A percentile compares a stretch with the other conserved stretches of the same genome.
These are phyloP conservation scores for Kazachstania bromeliacearum DNA, from an alignment of 805 yeast species.

Conservation along the genomic window DNA sequence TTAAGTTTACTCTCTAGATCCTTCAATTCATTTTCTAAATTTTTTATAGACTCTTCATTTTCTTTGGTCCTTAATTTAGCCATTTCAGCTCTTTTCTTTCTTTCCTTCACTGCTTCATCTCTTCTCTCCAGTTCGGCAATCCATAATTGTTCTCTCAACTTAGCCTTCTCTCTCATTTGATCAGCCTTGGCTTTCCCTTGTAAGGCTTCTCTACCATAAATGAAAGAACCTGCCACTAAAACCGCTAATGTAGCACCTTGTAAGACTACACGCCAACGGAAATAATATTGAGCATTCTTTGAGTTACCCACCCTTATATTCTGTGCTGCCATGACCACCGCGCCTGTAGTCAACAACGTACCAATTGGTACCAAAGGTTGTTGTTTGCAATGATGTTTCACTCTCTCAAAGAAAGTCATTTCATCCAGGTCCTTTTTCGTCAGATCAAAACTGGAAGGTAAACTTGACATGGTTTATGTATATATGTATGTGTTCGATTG, in stretches of 20 bases:
- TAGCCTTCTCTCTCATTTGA: slow-evolving; percentile 64
- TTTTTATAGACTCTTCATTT: slow-evolving; percentile 24
- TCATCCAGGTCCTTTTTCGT: slow-evolving; percentile 6
- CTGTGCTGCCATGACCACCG: slow-evolving; percentile 69
- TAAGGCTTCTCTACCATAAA: slow-evolving; percentile 46
- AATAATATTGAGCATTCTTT: slow-evolving; percentile 72
- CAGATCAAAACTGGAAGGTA: slow-evolving; percentile 23
- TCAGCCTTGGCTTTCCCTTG: slow-evolving; percentile 49
- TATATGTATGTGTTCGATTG: neutral
- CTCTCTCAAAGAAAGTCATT: slow-evolving; percentile 28
- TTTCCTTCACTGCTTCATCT: slow-evolving; percentile 59
- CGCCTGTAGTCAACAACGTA: slow-evolving; percentile 65
- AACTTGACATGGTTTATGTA: slow-evolving; percentile 17
- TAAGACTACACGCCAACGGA: slow-evolving; percentile 80
- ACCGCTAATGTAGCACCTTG: slow-evolving; percentile 82
- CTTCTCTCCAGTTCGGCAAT: slow-evolving; percentile 83
- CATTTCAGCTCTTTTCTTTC: slow-evolving; percentile 58
- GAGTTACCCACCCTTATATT: slow-evolving; percentile 67
- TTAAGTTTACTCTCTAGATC: slow-evolving; percentile 20
- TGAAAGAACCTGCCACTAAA: slow-evolving; percentile 66
- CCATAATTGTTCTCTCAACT: slow-evolving; percentile 78
- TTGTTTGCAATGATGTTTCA: slow-evolving; percentile 57
- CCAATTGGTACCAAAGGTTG: slow-evolving; percentile 90
- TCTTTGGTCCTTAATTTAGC: slow-evolving; percentile 40
- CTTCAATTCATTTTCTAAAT: slow-evolving; percentile 21